Evolutionary conservation across 495 filamentous ascomycete species (phyloP), one percentile per base, ranked within the genome.

Genomic region (Echria macrotheca): DNA sequence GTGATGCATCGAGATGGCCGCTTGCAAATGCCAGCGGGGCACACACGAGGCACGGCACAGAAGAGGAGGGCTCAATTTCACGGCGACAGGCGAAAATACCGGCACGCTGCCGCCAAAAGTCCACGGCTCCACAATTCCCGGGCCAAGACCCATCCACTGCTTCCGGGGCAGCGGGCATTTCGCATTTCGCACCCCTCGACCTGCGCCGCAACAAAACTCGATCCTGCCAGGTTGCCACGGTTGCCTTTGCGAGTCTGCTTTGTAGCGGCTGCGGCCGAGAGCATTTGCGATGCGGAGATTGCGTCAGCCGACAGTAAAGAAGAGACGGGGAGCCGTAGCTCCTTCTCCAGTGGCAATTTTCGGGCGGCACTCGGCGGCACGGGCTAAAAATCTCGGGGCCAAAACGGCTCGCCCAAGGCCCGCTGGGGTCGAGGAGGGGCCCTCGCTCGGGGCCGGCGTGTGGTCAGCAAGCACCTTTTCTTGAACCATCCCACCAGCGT

Each of bases 51-150:
- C 15, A 36, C 35, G 15, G 35, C 35, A 18, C 35, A 14, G 15
- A 37, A 14, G 6, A 14, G 29, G 29, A 41, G 12, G 10, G 24
- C 21, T 41, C 38, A 21, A 39, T 48, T 25, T 48, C 36, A 18
- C 46, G 35, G 33, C 12, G 36, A 32, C 12, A 9, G 21, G 19
- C 14, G 38, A n/a, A 17, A 18, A 48, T 35, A 48, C 23, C 46
- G 46, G 42, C 49, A 26, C 26, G 25, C 37, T 18, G 36, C 46
- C 36, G 46, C 46, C 35, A 40, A 26, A 32, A 19, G 22, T 35
- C 35, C 14, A 5, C 15, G 47, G 49, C 37, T 52, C 49, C 49
- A 52, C 49, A 52, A 52, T 52, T 52, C 35, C 49, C 49, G 49
- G 43, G 43, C 11, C 43, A 44, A 18, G 26, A 23, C 29, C 15